phyloP scores from a whole-genome alignment of 305 asterid genomes.

The Fraxinus velutina region DNA sequence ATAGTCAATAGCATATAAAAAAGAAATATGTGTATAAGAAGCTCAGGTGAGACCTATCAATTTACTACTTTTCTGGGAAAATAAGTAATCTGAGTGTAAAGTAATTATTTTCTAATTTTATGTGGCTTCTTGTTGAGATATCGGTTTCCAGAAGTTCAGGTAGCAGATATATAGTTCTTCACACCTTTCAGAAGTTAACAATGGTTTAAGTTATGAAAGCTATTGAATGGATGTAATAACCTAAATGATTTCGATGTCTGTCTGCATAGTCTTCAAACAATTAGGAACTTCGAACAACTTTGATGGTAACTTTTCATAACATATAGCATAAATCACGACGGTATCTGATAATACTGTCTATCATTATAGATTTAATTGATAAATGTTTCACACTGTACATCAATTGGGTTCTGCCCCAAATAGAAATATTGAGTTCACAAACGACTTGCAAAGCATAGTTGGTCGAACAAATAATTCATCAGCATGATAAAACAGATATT shows the following conservation, averaged over 20 bases:
- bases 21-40: neutral
- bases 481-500: conserved; percentile 11
- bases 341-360: neutral
- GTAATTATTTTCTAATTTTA: conserved; percentile 1
- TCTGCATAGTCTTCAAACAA: conserved; percentile 8
- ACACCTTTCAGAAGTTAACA: conserved; percentile 23
- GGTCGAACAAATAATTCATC: neutral
- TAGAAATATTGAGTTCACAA: neutral
- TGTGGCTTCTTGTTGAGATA: conserved; percentile 33
- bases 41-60: neutral
- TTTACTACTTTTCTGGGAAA: neutral
- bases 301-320: neutral
- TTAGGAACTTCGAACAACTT: neutral
- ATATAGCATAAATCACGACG: neutral
- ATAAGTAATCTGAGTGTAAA: conserved; percentile 6
- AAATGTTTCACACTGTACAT: neutral
- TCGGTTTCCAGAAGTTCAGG: conserved; percentile 38
- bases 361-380: neutral
- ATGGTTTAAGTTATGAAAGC: conserved; percentile 27
- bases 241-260: neutral
- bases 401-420: conserved; percentile 2
- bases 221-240: conserved; percentile 6
- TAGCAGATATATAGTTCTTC: conserved; percentile 33
- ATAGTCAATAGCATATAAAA: neutral
- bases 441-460: neutral